A percentile compares a stretch with the other conserved stretches of the same genome.
Conservation (phyloP, 2,329 filamentous ascomycete genomes). For the Mycosphaerella arachidis region DNA sequence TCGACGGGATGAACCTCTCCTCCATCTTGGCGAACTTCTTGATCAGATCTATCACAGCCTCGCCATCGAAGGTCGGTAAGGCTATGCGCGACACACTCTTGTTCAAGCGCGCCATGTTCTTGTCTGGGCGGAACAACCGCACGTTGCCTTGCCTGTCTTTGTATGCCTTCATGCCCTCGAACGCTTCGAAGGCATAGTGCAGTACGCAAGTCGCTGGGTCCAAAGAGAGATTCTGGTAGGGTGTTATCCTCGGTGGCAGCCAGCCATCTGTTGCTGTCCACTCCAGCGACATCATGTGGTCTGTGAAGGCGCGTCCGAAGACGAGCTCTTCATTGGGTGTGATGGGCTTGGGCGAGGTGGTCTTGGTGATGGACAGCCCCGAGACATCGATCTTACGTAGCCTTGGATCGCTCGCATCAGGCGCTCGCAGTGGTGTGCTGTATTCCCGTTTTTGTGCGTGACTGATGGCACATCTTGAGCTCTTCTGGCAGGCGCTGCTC, state of each 20-base stretch:
- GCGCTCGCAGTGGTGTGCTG: conserved; percentile 41
- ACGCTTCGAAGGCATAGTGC: conserved; percentile 97
- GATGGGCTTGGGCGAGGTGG: conserved; percentile 68
- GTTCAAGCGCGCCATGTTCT: conserved; percentile 94
- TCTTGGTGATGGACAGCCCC: conserved; percentile 70
- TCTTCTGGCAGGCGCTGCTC: background rate
- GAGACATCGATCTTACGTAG: conserved; percentile 70
- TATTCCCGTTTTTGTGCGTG: conserved; percentile 9
- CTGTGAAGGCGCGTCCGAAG: conserved; percentile 88
- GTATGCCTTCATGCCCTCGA: conserved; percentile 99
- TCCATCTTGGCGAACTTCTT: conserved; percentile 75
- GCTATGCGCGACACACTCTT: conserved; percentile 87
- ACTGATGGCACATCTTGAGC: background rate
- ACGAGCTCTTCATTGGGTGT: conserved; percentile 74
- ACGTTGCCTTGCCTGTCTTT: conserved; percentile 75
- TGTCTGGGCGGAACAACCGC: conserved; percentile 87
- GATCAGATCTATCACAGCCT: conserved; percentile 75
- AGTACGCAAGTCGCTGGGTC: conserved; percentile 96
- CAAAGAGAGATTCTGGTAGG: conserved; percentile 95
- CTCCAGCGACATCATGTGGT: conserved; percentile 95
- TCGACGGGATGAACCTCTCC: conserved; percentile 78
- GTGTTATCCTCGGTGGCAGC: conserved; percentile 75
- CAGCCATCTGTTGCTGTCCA: conserved; percentile 85
- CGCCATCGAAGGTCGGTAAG: conserved; percentile 75
- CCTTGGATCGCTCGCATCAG: conserved; percentile 47